Evolutionary conservation across 2,329 filamentous ascomycete species (phyloP).

Genomic region (Aspergillus niger): DNA sequence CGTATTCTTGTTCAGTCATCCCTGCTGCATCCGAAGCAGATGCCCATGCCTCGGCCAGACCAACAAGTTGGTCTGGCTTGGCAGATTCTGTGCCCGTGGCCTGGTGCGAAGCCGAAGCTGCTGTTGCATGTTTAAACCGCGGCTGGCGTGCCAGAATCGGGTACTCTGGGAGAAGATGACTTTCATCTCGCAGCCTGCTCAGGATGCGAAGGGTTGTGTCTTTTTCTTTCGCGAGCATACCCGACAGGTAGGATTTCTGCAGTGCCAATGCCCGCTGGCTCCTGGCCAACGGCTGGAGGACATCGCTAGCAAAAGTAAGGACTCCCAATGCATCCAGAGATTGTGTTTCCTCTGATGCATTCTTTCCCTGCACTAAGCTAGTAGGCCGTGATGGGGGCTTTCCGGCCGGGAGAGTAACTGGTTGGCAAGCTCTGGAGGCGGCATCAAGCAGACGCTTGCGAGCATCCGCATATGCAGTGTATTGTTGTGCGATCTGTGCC

Average conservation of each 20-base stretch:
- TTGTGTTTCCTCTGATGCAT: slow-evolving; percentile 17
- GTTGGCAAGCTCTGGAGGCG: slow-evolving; percentile 40
- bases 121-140: slow-evolving; percentile 38
- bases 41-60: slow-evolving; percentile 42
- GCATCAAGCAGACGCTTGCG: slow-evolving; percentile 39
- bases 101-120: slow-evolving; percentile 29
- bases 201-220: slow-evolving; percentile 37
- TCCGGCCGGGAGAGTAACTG: slow-evolving; percentile 27
- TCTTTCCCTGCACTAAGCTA: slow-evolving; percentile 16
- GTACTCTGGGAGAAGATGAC: slow-evolving; percentile 47
- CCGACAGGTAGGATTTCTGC: slow-evolving; percentile 42
- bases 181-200: slow-evolving; percentile 45
- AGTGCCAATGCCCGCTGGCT: slow-evolving; percentile 39
- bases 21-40: slow-evolving; percentile 42
- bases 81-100: slow-evolving; percentile 18
- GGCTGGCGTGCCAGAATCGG: slow-evolving; percentile 39
- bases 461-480: slow-evolving; percentile 38
- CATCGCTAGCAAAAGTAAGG: slow-evolving; percentile 36
- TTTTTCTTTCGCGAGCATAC: slow-evolving; percentile 43
- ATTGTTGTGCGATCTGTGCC: slow-evolving; percentile 37
- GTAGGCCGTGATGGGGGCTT: slow-evolving; percentile 23
- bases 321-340: slow-evolving; percentile 31
- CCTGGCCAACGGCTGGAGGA: slow-evolving; percentile 38
- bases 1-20: slow-evolving; percentile 33
- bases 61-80: slow-evolving; percentile 35